phyloP scores from a whole-genome alignment of 2,329 filamentous ascomycete species.

The Pseudogymnoascus sp. region DNA sequence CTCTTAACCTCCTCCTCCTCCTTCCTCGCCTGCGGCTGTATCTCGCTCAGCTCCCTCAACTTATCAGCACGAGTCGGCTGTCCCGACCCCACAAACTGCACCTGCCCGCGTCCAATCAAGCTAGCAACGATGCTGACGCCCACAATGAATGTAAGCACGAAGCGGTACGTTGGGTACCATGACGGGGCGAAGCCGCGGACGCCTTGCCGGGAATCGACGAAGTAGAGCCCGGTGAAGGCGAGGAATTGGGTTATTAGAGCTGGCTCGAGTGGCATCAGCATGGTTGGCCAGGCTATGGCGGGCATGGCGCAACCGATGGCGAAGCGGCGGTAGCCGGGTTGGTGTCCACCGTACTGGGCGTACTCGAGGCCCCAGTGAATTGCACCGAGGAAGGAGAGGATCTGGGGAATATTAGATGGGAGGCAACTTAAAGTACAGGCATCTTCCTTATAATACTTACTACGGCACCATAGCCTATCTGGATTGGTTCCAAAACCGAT shows the following conservation, averaged over 20 bases:
- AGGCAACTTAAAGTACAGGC: conserved; percentile 7
- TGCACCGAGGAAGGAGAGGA: conserved; percentile 87
- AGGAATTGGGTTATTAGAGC: conserved; percentile 79
- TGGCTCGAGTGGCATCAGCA: conserved; percentile 74
- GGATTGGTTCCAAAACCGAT: conserved; percentile 71
- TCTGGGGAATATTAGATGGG: conserved; percentile 36
- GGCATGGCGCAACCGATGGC: conserved; percentile 73
- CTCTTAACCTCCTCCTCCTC: background rate
- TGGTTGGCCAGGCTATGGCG: conserved; percentile 79
- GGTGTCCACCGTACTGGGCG: conserved; percentile 55
- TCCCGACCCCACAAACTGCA: conserved; percentile 28
- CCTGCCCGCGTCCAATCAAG: conserved; percentile 73
- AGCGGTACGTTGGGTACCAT: conserved; percentile 87
- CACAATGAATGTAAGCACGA: conserved; percentile 84
- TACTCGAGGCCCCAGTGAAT: conserved; percentile 91
- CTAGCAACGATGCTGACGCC: conserved; percentile 73
- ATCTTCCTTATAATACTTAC: conserved; percentile 38
- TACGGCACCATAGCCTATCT: conserved; percentile 84
- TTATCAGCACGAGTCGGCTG: background rate
- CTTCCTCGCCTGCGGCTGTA: background rate
- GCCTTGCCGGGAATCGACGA: conserved; percentile 67
- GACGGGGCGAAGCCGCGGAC: conserved; percentile 67
- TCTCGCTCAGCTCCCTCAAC: background rate
- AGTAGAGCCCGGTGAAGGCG: conserved; percentile 79
- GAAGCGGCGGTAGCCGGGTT: conserved; percentile 73